Evolutionary conservation across 331 rosid genomes (phyloP).

Genomic region (Quercus tomentella): DNA sequence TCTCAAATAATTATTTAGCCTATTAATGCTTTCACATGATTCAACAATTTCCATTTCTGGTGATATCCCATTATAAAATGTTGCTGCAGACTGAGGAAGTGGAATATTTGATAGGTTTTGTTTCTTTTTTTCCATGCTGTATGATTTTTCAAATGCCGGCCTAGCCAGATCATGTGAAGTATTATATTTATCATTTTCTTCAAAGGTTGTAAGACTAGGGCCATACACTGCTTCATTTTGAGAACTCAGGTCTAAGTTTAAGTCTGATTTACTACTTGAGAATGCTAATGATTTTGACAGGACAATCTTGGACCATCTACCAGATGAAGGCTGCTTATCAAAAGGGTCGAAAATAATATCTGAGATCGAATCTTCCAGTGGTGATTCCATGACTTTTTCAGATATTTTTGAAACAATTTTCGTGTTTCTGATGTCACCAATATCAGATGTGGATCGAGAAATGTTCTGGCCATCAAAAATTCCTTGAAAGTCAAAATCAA

Average conservation of each 20-base stretch:
- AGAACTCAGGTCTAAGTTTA: conserved; percentile 16
- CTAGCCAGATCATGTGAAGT: conserved; percentile 10
- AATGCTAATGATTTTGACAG: conserved; percentile 32
- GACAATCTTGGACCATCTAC: conserved; percentile 29
- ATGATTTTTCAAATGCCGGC: conserved; percentile 36
- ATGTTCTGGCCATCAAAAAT: conserved; percentile 16
- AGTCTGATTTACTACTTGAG: conserved; percentile 24
- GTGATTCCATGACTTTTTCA: conserved; percentile 1
- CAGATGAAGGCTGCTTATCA: conserved; percentile 35
- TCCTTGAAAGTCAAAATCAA: conserved; percentile 11
- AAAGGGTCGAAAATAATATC: not conserved
- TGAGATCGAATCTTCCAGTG: not conserved
- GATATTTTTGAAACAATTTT: conserved; percentile 16
- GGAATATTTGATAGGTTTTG: conserved; percentile 40
- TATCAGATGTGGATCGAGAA: conserved; percentile 34
- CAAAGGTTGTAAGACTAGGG: conserved; percentile 13
- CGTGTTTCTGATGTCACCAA: not conserved
- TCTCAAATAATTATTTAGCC: conserved; percentile 61
- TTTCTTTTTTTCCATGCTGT: conserved; percentile 39
- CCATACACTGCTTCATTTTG: conserved; percentile 18
- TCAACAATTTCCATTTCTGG: conserved; percentile 66
- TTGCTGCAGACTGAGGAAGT: conserved; percentile 78
- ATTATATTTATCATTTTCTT: conserved; percentile 18
- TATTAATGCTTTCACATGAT: conserved; percentile 49
- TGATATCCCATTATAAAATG: conserved; percentile 57